Conservation (phyloP, 176 grass and related monocot species). For the Lolium rigidum region DNA sequence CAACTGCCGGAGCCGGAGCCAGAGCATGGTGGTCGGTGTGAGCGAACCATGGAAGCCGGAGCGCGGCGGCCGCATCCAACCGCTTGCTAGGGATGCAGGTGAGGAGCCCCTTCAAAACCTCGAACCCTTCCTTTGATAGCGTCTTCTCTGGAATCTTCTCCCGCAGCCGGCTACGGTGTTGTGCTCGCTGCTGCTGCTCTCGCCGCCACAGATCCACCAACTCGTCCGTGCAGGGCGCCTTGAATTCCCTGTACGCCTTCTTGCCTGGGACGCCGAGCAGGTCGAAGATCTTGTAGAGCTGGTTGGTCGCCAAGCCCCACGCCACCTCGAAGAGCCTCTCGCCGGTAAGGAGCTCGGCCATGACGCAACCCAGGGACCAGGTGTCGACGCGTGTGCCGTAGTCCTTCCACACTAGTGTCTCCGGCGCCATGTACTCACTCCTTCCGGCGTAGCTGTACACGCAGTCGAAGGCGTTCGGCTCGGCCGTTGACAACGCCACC, state of each 20-base stretch:
- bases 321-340: neutral
- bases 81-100: constrained; percentile 12
- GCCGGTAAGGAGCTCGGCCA: constrained; percentile 9
- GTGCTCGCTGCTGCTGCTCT: neutral
- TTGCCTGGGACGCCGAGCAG: neutral
- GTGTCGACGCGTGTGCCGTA: neutral
- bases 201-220: neutral
- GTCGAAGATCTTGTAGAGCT: constrained; percentile 11
- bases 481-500: neutral
- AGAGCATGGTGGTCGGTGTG: neutral
- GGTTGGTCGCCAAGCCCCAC: neutral
- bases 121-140: neutral
- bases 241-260: neutral
- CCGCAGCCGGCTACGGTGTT: neutral
- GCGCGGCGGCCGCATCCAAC: neutral
- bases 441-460: constrained; percentile 1
- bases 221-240: neutral
- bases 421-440: neutral
- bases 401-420: neutral
- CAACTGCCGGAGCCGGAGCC: too few species aligned
- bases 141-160: neutral
- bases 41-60: neutral
- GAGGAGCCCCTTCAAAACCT: constrained; percentile 27
- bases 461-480: neutral
- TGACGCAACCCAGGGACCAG: constrained; percentile 15